Conservation (phyloP, 306 rosid genomes). For the Gynostemma pentaphyllum region DNA sequence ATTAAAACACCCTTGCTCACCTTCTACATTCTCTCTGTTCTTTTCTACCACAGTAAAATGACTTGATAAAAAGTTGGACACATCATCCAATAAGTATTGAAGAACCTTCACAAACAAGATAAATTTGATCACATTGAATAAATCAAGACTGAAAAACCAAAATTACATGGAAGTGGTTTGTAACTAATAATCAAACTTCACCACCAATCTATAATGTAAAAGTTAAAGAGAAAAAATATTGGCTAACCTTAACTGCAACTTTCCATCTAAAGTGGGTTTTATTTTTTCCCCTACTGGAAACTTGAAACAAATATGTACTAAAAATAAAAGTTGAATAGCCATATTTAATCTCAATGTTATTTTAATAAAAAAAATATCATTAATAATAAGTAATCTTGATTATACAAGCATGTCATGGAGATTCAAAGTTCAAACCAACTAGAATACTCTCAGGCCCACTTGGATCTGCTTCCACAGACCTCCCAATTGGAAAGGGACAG, state of each 20-base stretch:
- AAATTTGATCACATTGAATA: neutral
- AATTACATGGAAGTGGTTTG: constrained; percentile 2
- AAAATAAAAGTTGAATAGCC: neutral
- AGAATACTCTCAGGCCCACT: too few relatives aligned
- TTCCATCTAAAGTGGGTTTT: constrained; percentile 3
- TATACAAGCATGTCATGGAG: neutral
- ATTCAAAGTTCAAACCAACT: neutral
- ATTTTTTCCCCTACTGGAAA: neutral
- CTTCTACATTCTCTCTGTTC: constrained; percentile 23
- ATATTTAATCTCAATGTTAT: neutral
- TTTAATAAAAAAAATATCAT: neutral
- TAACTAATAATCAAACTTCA: too few relatives aligned
- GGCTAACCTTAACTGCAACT: neutral
- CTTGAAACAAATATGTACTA: neutral
- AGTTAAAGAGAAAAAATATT: neutral
- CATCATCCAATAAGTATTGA: constrained; percentile 78
- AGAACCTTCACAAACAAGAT: constrained; percentile 51
- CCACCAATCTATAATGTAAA: neutral
- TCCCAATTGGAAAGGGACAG: too few relatives aligned
- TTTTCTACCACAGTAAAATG: constrained; percentile 30
- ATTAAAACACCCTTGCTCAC: constrained; percentile 48
- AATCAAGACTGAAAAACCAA: constrained; percentile 1
- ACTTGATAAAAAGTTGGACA: constrained; percentile 63
- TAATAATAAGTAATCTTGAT: neutral
- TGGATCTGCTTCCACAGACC: too few relatives aligned